Conservation (phyloP, 371 early-diverging fungal genomes). For the Zychaea mexicana region DNA sequence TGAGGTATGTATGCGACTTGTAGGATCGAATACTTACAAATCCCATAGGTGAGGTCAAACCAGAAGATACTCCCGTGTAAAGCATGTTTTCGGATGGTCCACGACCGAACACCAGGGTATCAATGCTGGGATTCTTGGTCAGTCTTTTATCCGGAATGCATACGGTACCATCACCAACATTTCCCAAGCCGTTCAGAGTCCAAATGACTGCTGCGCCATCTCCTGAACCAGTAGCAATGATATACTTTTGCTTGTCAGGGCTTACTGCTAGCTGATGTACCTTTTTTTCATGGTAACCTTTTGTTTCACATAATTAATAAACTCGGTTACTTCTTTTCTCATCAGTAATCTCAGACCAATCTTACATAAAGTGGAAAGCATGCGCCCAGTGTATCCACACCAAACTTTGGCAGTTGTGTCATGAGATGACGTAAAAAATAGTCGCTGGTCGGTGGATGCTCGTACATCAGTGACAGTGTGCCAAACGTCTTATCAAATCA, state of each 20-base stretch:
- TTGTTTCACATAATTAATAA: neutral
- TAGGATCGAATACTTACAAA: neutral
- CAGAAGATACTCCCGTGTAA: constrained; percentile 31
- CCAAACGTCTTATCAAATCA: constrained; percentile 29
- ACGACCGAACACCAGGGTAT: constrained; percentile 42
- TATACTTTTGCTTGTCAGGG: constrained; percentile 14
- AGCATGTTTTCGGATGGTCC: constrained; percentile 20
- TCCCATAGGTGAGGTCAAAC: neutral
- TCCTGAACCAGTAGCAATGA: constrained; percentile 35
- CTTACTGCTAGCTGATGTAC: constrained; percentile 18
- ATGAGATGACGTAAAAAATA: constrained; percentile 35
- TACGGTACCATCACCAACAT: constrained; percentile 26
- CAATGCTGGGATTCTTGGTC: constrained; percentile 22
- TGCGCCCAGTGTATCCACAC: constrained; percentile 19
- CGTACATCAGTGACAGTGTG: constrained; percentile 43
- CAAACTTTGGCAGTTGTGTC: constrained; percentile 38
- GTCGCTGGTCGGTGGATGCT: constrained; percentile 25
- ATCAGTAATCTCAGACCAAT: too few species aligned
- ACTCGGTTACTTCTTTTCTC: too few species aligned
- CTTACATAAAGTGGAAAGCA: constrained; percentile 40
- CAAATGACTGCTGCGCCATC: constrained; percentile 45
- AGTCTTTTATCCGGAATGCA: constrained; percentile 23
- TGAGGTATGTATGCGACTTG: too few species aligned
- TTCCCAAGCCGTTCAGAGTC: constrained; percentile 27
- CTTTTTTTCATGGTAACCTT: constrained; percentile 11